Percentiles rank a stretch among this genome's conserved stretches.
These are phyloP conservation scores for Raphanus hybrid DNA, from an alignment of 441 rosid genomes.

Conservation along the genomic window DNA sequence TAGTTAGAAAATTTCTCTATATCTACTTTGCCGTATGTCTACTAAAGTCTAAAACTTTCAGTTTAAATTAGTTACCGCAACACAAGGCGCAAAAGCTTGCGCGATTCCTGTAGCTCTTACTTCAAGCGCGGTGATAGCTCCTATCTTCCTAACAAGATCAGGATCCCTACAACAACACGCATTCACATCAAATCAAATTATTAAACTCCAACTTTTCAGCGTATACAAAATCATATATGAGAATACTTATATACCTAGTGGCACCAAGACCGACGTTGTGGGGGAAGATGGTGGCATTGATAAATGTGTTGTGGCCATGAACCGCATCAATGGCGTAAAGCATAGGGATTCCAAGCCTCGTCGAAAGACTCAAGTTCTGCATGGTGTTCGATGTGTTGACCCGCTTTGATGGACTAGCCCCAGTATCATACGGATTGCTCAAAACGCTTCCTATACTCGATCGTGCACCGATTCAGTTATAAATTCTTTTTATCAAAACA, in stretches of 20 bases:
- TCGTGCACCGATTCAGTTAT: constrained; percentile 27
- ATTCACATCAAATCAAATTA: background rate
- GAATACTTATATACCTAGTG: constrained; percentile 33
- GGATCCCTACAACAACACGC: constrained; percentile 53
- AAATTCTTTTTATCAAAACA: background rate
- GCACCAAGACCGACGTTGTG: constrained; percentile 76
- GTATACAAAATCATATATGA: background rate
- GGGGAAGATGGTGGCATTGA: constrained; percentile 63
- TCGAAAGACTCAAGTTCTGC: constrained; percentile 54
- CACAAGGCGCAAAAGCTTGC: constrained; percentile 68
- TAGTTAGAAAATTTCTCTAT: background rate
- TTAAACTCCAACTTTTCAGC: background rate
- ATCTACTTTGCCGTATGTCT: background rate
- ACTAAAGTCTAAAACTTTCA: background rate
- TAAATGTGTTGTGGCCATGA: constrained; percentile 60
- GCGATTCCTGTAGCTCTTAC: constrained; percentile 44
- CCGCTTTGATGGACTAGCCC: constrained; percentile 48
- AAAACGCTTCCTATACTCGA: constrained; percentile 59
- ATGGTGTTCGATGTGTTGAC: constrained; percentile 46
- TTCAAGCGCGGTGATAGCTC: constrained; percentile 69
- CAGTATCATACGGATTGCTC: constrained; percentile 42
- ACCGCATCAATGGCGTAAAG: constrained; percentile 63
- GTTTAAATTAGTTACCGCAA: constrained; percentile 46
- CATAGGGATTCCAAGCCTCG: constrained; percentile 66
- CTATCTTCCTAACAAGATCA: constrained; percentile 61